Evolutionary conservation across 306 rosid species (phyloP), one percentile per base, ranked within the genome.

Genomic region (Castanospermum australe): DNA sequence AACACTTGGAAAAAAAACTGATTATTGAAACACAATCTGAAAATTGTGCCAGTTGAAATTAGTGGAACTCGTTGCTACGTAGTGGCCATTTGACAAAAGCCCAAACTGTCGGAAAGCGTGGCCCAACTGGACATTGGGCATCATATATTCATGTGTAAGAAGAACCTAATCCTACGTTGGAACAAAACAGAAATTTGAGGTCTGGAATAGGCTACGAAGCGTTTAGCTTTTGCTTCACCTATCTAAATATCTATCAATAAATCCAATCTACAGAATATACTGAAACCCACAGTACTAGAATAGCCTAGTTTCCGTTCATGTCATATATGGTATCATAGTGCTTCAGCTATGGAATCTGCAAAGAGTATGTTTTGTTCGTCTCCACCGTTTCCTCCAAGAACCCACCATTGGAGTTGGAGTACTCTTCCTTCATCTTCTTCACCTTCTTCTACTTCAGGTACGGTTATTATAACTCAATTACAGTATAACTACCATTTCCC

Each of bases 301-400:
- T 28, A 55, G 32, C 3, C 32, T 73, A 5, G 71, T 36, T 47
- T 67, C n/a, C n/a, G n/a, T n/a, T n/a, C 56, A 45, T 45, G 65
- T 42, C 24, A 57, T 42, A 18, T n/a, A 78, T 83, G 71, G 75
- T 61, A 18, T 79, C 48, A 51, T 74, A 71, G 21, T 28, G 36
- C n/a, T 66, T 80, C 35, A 39, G 22, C 55, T 21, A 93, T 93
- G 98, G 98, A 93, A 80, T 93, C 87, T 51, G 89, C 90, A 73
- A 86, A 85, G 75, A 87, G 39, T 59, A 82, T 93, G 79, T 83
- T 93, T 55, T 93, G 79, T 67, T 71, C 94, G 0, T 79, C 94
- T 56, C 84, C 91, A 22, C 83, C 88, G 9, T 88, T 91, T 73
- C 90, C 88, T 79, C 62, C 86, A 13, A 87, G 91, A 87, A 81